A percentile compares a stretch with the other conserved stretches of the same genome.
These are phyloP conservation scores for Kalmusia sp. DNA, from an alignment of 2,329 filamentous ascomycete species.

Conservation along the genomic window DNA sequence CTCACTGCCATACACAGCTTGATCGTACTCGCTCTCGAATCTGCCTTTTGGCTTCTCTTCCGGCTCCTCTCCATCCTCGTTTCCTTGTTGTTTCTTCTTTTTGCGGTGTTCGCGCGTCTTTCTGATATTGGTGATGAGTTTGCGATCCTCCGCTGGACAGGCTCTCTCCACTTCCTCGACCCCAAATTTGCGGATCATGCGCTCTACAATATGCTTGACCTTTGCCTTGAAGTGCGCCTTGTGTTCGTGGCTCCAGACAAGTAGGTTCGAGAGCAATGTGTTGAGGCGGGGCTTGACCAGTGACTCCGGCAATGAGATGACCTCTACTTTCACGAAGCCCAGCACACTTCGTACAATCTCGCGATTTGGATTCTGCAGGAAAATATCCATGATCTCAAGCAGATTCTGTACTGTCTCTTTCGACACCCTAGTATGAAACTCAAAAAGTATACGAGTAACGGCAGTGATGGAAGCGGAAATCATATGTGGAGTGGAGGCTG, in stretches of 20 bases:
- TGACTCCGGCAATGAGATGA: constrained; percentile 81
- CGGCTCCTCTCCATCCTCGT: constrained; percentile 61
- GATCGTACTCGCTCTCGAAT: constrained; percentile 93
- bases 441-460: constrained; percentile 89
- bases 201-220: constrained; percentile 96
- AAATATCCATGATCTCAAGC: constrained; percentile 93
- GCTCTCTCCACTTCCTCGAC: constrained; percentile 79
- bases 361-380: constrained; percentile 93
- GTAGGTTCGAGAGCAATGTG: constrained; percentile 83
- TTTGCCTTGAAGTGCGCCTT: constrained; percentile 97
- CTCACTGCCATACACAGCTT: constrained; percentile 81
- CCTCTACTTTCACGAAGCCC: constrained; percentile 95
- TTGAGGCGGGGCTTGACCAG: constrained; percentile 79
- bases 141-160: constrained; percentile 85
- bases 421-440: constrained; percentile 78
- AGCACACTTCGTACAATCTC: constrained; percentile 95
- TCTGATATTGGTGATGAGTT: constrained; percentile 91
- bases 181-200: constrained; percentile 91
- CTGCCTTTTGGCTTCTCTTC: constrained; percentile 60
- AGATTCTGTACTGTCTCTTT: constrained; percentile 78
- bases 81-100: constrained; percentile 78
- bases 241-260: constrained; percentile 97
- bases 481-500: constrained; percentile 93
- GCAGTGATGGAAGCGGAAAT: constrained; percentile 97
- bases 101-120: constrained; percentile 93